Base-by-base conservation (phyloP, 805 yeast genomes). In the Tetrapisispora arboricola region DNA sequence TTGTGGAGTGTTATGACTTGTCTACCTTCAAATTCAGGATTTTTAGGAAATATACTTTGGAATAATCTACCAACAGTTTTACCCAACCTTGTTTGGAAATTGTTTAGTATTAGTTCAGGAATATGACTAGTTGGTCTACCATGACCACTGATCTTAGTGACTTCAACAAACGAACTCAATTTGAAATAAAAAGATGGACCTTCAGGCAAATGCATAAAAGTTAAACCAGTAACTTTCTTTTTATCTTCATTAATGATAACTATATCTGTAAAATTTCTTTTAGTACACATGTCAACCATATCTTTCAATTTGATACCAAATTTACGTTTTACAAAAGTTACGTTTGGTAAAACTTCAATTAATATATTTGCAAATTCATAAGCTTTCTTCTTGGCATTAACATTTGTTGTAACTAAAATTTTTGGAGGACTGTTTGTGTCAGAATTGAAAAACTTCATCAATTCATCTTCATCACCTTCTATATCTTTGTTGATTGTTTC, bases 181-280 rank as follows among this genome's bases (percentile, higher is more conserved):
- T 92, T 80, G 55, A 92, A 92, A 64, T 90, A 88, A 58, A 86
- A 86, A 0, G 96, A 83, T 28, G 98, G 98, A 1, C 98, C 98
- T 35, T 74, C 84, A 8, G 98, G 98, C 44, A 92, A 70, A 65
- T 92, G 96, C 43, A 92, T 81, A 55, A 92, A 84, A 1, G 97
- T 86, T 43, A 92, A 65, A 2, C 98, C 98, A 40, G 84, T 88
- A 29, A 92, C 94, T 47, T 72, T 73, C 63, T 90, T 92, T 64
- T 88, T 88, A 64, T 86, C 96, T 63, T 92, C 98, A 60, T 92
- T 92, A 45, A 92, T 76, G 37, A 92, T 87, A 24, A 92, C 67
- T 53, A 92, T 66, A 57, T 88, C 95, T 0, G 96, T 88, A 64
- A 73, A 92, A 17, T 80, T 90, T 57, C 97, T 69, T 56, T 83